Percentiles rank a stretch among this genome's conserved stretches.
phyloP scores from a whole-genome alignment of 257 asterid species.

The Thymus mandschuricus region DNA sequence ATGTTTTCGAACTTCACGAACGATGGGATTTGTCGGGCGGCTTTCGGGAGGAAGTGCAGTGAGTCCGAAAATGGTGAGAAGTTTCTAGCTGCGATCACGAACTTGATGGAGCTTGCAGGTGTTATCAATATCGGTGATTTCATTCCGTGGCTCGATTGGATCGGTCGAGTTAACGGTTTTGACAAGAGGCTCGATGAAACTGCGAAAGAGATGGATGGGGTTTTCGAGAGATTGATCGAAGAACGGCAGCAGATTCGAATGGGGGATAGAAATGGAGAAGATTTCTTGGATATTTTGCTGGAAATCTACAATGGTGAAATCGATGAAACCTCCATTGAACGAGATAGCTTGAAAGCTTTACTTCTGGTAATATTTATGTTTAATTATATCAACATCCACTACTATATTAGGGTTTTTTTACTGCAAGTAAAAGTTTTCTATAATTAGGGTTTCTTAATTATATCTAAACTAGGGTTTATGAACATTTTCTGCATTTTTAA shows the following conservation, averaged over 20 bases:
- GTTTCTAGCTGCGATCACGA: neutral
- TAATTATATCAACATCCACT: no score
- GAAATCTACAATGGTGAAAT: neutral
- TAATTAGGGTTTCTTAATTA: no score
- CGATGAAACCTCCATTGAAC: neutral
- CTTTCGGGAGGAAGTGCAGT: conserved; percentile 17
- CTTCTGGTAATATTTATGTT: neutral
- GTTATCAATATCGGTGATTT: neutral
- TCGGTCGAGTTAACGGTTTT: neutral
- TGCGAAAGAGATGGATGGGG: neutral
- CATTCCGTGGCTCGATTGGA: neutral
- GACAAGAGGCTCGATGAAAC: neutral
- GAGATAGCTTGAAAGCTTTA: conserved; percentile 7
- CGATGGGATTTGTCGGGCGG: conserved; percentile 11
- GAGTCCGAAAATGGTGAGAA: conserved; percentile 6
- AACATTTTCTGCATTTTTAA: no score
- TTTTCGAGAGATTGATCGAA: conserved; percentile 5
- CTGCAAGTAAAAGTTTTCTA: no score
- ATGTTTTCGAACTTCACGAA: neutral
- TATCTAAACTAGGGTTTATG: no score
- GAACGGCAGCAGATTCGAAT: neutral
- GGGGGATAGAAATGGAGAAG: neutral
- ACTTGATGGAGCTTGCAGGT: neutral
- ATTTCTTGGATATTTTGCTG: neutral
- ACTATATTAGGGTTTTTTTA: no score